phyloP scores from a whole-genome alignment of 208 protist species.

The Borovskyia barvae region DNA sequence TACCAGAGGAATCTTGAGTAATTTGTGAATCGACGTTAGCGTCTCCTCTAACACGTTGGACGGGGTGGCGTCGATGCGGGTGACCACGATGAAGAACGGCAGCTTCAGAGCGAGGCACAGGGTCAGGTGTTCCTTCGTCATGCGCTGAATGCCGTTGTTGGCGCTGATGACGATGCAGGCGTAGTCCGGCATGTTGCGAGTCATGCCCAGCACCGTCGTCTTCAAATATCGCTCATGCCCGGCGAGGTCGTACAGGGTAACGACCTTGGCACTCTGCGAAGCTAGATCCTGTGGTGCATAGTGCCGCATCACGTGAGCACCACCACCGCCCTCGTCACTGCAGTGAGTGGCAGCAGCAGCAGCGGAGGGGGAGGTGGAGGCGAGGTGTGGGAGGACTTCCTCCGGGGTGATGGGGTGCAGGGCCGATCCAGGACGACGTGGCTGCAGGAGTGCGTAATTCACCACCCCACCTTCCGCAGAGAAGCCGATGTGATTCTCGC shows the following conservation, averaged over 20 bases:
- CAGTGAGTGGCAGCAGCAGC: neutral
- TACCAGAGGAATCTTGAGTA: constrained; percentile 94
- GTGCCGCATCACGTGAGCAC: constrained; percentile 16
- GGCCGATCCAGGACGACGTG: constrained; percentile 8
- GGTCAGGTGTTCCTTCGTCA: constrained; percentile 97
- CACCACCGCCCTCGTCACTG: neutral
- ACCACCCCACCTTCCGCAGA: constrained; percentile 89
- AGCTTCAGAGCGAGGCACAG: constrained; percentile 96
- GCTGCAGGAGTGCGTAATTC: constrained; percentile 66
- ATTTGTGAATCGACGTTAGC: constrained; percentile 78
- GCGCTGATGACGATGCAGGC: constrained; percentile 92
- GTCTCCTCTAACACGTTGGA: constrained; percentile 91
- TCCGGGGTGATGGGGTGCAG: constrained; percentile 11
- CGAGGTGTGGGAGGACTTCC: constrained; percentile 8
- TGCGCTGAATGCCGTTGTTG: constrained; percentile 93
- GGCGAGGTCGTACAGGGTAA: constrained; percentile 97
- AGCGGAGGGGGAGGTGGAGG: neutral
- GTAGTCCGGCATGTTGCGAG: constrained; percentile 95
- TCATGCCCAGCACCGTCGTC: constrained; percentile 97
- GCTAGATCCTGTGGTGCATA: constrained; percentile 78
- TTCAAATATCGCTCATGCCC: constrained; percentile 98
- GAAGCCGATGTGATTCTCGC: constrained; percentile 96
- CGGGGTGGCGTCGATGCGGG: constrained; percentile 96
- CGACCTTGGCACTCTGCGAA: constrained; percentile 87
- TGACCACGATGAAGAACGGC: constrained; percentile 96